Evolutionary conservation across 306 rosid genomes (phyloP), one percentile per base, ranked within the genome.

Genomic region (Sechiopsis laciniata): DNA sequence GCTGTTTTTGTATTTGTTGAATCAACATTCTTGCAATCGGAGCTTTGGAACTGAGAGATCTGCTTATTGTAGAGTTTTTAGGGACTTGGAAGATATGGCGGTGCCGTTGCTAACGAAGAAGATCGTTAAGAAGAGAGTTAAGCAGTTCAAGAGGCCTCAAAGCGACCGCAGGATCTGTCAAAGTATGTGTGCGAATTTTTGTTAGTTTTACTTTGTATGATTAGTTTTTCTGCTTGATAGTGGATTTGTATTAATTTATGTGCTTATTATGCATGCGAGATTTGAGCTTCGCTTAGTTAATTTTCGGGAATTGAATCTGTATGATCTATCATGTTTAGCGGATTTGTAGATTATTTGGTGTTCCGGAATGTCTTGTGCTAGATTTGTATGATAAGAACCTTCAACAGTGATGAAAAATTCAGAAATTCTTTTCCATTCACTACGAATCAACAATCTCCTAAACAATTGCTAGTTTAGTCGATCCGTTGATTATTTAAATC

Each of bases 121-220:
- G 80, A 82, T 90, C 62, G 84, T 86, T 13, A 93, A 90, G 92
- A 90, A 93, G 90, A 55, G 97, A 78, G 89, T 88, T 73, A 93
- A 93, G 83, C 62, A 72, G 55, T 93, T 93, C 76, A 93, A 82
- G 75, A 82, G 98, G 57, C 90, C 96, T 15, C 96, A 90, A 74
- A 64, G 96, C 5, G 96, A 88, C 77, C 89, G 96, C 81, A 90
- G 85, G 80, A 88, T 91, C 79, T 87, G 80, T 90, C 0, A 86
- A 90, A 91, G 97, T 90, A 85, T 77, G 71, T 17, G 20, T 8
- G 7, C 19, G 11, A 6, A 42, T 55, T 7, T 20, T 46, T 46
- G 15, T 6, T 9, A 67, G 72, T 67, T 66, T 16, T 45, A 8
- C 54, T 66, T n/a, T 11, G 10, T 46, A 19, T 13, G 46, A 45